These are phyloP conservation scores for Ascoidea tarda DNA, from an alignment of 805 yeast genomes.

Conservation along the genomic window DNA sequence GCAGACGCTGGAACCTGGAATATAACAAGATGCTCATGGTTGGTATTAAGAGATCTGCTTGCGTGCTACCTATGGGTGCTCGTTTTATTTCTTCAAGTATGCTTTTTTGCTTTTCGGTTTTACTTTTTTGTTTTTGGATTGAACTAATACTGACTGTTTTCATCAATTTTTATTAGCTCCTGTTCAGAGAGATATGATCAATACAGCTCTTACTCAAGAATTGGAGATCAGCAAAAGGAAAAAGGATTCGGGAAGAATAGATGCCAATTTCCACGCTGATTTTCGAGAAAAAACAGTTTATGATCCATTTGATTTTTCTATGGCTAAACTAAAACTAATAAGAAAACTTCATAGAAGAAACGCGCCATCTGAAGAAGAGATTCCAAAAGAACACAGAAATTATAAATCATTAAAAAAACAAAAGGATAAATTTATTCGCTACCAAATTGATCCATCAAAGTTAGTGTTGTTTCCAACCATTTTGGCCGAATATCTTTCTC, in stretches of 20 bases:
- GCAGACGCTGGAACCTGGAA: too few relatives aligned
- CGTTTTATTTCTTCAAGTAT: too few relatives aligned
- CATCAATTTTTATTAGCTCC: too few relatives aligned
- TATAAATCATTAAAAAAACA: constrained; percentile 11
- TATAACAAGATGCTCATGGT: too few relatives aligned
- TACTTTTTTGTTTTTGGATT: too few relatives aligned
- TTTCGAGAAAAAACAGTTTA: constrained; percentile 43
- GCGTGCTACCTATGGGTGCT: too few relatives aligned
- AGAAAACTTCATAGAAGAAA: constrained; percentile 15
- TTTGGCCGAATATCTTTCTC: constrained; percentile 48
- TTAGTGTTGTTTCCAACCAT: constrained; percentile 61
- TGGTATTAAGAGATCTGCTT: too few relatives aligned
- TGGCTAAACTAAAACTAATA: constrained; percentile 40
- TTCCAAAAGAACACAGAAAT: constrained; percentile 12
- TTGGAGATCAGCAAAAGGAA: too few relatives aligned
- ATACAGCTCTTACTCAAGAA: too few relatives aligned
- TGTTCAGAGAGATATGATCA: too few relatives aligned
- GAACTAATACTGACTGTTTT: too few relatives aligned
- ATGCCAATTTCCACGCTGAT: constrained; percentile 26
- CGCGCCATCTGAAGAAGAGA: background rate
- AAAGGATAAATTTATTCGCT: constrained; percentile 21
- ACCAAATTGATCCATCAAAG: constrained; percentile 52
- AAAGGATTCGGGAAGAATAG: constrained; percentile 9
- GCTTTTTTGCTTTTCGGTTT: too few relatives aligned
- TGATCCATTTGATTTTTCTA: constrained; percentile 72